A percentile compares a stretch with the other conserved stretches of the same genome.
Evolutionary conservation across 2,329 filamentous ascomycete genomes (phyloP).

Genomic region (Ceratocystis colombiana): DNA sequence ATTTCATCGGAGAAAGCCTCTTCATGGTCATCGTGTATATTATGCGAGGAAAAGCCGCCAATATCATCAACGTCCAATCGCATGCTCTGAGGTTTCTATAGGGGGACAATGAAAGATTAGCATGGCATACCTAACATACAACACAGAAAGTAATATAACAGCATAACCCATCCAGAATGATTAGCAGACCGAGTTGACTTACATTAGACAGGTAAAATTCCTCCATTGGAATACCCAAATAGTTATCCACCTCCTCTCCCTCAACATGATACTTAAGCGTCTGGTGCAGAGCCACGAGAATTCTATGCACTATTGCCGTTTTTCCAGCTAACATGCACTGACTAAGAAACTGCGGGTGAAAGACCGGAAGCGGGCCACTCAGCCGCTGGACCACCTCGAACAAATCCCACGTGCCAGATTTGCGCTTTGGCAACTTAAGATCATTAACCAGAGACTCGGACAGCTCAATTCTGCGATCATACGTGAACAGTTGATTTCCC

Average conservation of each 20-base stretch:
- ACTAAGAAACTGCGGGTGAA: conserved; percentile 82
- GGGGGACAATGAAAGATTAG: not conserved
- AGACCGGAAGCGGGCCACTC: conserved; percentile 79
- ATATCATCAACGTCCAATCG: conserved; percentile 14
- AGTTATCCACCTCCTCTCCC: conserved; percentile 69
- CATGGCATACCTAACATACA: conserved; percentile 17
- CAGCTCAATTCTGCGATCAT: conserved; percentile 63
- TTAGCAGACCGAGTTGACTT: conserved; percentile 27
- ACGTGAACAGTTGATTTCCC: conserved; percentile 82
- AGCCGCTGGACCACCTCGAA: conserved; percentile 74
- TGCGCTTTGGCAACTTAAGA: conserved; percentile 40
- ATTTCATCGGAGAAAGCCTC: conserved; percentile 61
- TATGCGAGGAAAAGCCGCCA: conserved; percentile 17
- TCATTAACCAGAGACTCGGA: conserved; percentile 49
- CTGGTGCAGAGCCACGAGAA: conserved; percentile 62
- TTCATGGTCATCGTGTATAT: conserved; percentile 30
- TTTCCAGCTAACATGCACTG: conserved; percentile 81
- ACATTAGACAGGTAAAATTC: conserved; percentile 43
- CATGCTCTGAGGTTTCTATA: conserved; percentile 8
- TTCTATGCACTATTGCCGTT: conserved; percentile 55
- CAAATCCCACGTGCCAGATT: conserved; percentile 52
- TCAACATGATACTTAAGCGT: conserved; percentile 74
- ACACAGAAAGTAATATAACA: not conserved
- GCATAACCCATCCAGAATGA: too few species aligned
- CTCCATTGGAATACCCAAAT: conserved; percentile 56